These are phyloP conservation scores for Passiflora organensis DNA, from an alignment of 345 rosid species.

Conservation along the genomic window DNA sequence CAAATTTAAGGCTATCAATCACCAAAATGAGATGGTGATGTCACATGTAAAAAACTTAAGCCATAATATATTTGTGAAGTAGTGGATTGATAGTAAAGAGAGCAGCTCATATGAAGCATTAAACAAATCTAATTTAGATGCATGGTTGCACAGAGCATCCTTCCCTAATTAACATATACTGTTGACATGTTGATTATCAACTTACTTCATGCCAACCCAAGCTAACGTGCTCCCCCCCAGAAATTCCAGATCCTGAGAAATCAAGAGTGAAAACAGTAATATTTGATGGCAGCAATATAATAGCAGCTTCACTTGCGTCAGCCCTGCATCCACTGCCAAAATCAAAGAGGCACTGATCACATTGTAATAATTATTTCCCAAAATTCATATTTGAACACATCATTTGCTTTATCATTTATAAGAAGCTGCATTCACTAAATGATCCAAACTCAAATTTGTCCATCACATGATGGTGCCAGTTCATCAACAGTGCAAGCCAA, in stretches of 20 bases:
- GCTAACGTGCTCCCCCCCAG: conserved; percentile 83
- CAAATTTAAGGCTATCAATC: conserved; percentile 5
- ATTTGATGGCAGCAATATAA: conserved; percentile 77
- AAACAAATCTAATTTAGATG: too few relatives aligned
- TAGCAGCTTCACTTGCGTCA: conserved; percentile 92
- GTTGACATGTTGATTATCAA: neutral
- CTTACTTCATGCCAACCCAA: conserved; percentile 89
- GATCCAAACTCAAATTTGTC: neutral
- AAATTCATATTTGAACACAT: neutral
- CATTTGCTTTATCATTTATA: neutral
- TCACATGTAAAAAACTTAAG: neutral
- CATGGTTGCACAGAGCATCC: too few relatives aligned
- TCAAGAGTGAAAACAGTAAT: conserved; percentile 89
- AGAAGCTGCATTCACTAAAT: neutral
- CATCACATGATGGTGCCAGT: neutral
- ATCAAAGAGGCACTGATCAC: conserved; percentile 11
- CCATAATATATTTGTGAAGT: neutral
- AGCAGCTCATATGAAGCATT: neutral
- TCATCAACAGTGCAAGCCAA: neutral
- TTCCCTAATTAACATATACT: too few relatives aligned
- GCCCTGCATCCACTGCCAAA: conserved; percentile 85
- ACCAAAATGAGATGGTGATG: conserved; percentile 3
- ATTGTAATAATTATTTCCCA: neutral
- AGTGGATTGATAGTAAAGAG: neutral
- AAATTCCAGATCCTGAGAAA: conserved; percentile 88